These are phyloP conservation scores for Xylariaceae sp. DNA, from an alignment of 2,329 filamentous ascomycete genomes.

Conservation along the genomic window DNA sequence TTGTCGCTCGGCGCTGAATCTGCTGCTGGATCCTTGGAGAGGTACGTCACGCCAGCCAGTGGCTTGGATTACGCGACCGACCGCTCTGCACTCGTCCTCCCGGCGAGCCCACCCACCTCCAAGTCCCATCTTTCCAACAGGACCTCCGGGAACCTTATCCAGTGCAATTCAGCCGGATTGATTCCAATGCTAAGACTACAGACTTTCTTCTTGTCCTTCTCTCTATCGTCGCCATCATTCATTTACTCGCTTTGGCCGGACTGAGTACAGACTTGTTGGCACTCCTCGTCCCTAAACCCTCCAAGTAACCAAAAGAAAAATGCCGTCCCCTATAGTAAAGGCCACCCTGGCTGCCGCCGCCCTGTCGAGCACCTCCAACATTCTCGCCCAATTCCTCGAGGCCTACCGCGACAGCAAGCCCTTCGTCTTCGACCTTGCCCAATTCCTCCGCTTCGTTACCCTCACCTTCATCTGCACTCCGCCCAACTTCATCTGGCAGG, in stretches of 20 bases:
- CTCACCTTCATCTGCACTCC: conserved; percentile 50
- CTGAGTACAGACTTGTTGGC: no score
- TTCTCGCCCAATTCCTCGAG: conserved; percentile 50
- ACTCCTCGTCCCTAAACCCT: no score
- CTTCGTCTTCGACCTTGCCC: conserved; percentile 41
- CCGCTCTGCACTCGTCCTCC: neutral
- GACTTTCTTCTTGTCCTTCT: neutral
- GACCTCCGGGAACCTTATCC: neutral
- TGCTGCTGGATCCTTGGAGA: no score
- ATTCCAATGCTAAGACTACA: neutral
- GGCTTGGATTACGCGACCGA: neutral
- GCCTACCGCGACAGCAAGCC: conserved; percentile 39
- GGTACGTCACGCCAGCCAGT: no score
- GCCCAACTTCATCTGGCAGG: conserved; percentile 56
- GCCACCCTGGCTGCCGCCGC: conserved; percentile 49
- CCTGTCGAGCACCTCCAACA: conserved; percentile 49
- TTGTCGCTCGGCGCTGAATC: no score
- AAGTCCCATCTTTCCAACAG: neutral
- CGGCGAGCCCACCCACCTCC: no score
- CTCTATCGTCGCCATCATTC: neutral
- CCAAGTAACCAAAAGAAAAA: conserved; percentile 14
- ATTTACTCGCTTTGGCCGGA: no score
- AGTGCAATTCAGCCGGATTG: neutral
- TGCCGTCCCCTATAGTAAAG: conserved; percentile 46
- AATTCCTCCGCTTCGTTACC: conserved; percentile 50